phyloP scores from a whole-genome alignment of 768 basidiomycete species.

The Leccinum imitatum region DNA sequence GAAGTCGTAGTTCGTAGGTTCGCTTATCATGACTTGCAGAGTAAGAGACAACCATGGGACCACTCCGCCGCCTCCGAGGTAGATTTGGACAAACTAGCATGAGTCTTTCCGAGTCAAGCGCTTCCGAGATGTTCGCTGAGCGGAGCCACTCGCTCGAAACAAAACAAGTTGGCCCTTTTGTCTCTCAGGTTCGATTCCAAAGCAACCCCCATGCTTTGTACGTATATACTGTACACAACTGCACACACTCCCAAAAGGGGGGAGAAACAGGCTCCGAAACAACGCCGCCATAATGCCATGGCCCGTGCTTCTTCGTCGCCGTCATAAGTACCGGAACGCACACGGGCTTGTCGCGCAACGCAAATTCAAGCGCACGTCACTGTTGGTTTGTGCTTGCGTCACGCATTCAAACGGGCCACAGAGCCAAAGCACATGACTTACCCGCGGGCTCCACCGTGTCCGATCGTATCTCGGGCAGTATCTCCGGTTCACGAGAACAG shows the following conservation, averaged over 20 bases:
- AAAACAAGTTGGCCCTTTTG: background rate
- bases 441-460: background rate
- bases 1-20: background rate
- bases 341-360: background rate
- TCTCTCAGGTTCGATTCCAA: background rate
- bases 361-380: background rate
- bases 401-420: background rate
- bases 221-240: conserved; percentile 3
- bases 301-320: background rate
- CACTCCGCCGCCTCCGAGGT: background rate
- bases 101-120: background rate
- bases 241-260: background rate
- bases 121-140: background rate
- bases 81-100: background rate
- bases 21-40: background rate
- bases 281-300: background rate
- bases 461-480: conserved; percentile 11
- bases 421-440: background rate
- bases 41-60: background rate
- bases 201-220: background rate
- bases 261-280: background rate
- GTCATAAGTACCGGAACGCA: background rate
- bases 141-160: background rate
- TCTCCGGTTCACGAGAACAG: conserved; percentile 1
- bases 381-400: background rate